Evolutionary conservation across 2,329 filamentous ascomycete species (phyloP).

Genomic region (Aaosphaeria pasadenensis): DNA sequence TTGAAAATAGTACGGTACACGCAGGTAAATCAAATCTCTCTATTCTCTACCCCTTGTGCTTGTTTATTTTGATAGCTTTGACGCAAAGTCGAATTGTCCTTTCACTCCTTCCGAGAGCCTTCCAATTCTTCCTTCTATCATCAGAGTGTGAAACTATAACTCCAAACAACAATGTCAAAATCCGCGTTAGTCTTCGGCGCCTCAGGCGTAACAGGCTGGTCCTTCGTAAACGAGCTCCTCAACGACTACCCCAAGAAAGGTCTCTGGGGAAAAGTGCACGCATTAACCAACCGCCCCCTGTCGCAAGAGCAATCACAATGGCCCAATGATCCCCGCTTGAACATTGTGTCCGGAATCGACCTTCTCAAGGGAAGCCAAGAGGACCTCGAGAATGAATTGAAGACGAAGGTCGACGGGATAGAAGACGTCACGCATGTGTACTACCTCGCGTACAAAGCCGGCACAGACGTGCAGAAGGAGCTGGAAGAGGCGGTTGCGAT

Average conservation of each 20-base stretch:
- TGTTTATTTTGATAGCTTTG: too few species aligned
- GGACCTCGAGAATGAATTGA: slow-evolving; percentile 34
- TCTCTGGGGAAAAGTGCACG: slow-evolving; percentile 38
- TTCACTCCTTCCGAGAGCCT: too few species aligned
- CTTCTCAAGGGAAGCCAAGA: slow-evolving; percentile 39
- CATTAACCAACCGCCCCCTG: slow-evolving; percentile 41
- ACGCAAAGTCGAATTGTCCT: too few species aligned
- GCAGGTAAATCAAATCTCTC: too few species aligned
- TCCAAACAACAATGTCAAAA: slow-evolving; percentile 19
- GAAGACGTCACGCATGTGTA: slow-evolving; percentile 44
- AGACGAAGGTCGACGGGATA: slow-evolving; percentile 31
- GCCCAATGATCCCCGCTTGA: slow-evolving; percentile 39
- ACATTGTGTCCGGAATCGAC: slow-evolving; percentile 44
- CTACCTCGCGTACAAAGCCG: slow-evolving; percentile 45
- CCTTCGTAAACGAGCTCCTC: slow-evolving; percentile 40
- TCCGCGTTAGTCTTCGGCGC: slow-evolving; percentile 44
- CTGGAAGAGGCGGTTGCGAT: slow-evolving; percentile 41
- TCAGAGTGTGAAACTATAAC: too few species aligned
- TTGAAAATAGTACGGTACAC: too few species aligned
- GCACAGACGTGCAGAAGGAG: slow-evolving; percentile 38
- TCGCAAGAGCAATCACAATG: slow-evolving; percentile 28
- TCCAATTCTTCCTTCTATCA: too few species aligned
- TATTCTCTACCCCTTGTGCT: too few species aligned
- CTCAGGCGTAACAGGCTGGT: slow-evolving; percentile 44
- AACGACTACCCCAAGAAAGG: slow-evolving; percentile 35